Percentiles rank a stretch among this genome's conserved stretches.
Conservation (phyloP, 2,329 filamentous ascomycete species). For the Colletotrichum sojae region DNA sequence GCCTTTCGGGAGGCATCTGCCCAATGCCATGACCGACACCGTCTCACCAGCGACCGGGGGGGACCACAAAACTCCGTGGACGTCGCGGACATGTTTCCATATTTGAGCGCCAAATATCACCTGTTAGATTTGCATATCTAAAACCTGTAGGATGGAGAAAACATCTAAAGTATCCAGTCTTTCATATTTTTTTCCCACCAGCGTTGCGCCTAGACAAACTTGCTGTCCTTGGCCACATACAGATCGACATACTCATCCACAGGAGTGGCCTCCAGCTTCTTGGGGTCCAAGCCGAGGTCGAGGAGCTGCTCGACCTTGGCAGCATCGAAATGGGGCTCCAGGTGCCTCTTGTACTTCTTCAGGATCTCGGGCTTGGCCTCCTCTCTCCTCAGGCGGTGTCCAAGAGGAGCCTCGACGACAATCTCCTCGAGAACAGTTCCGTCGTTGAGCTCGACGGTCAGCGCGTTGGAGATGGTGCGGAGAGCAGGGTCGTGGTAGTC, state of each 20-base stretch:
- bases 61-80: neutral
- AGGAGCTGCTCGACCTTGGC: conserved; percentile 86
- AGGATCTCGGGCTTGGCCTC: conserved; percentile 99
- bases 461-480: conserved; percentile 96
- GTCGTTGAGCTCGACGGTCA: conserved; percentile 95
- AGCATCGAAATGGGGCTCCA: conserved; percentile 85
- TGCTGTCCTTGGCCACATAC: conserved; percentile 76
- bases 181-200: neutral
- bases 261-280: conserved; percentile 82
- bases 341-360: conserved; percentile 94
- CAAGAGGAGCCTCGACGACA: conserved; percentile 92
- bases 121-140: conserved; percentile 22
- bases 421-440: conserved; percentile 93
- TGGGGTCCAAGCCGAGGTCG: conserved; percentile 80
- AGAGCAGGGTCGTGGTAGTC: conserved; percentile 96
- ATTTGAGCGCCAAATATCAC: conserved; percentile 11
- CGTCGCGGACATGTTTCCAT: neutral
- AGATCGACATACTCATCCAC: conserved; percentile 96
- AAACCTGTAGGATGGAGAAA: conserved; percentile 8
- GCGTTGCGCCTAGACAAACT: conserved; percentile 61
- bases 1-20: conserved; percentile 1
- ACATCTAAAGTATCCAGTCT: conserved; percentile 32
- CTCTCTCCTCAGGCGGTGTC: conserved; percentile 90
- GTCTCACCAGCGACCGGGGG: neutral
- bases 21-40: neutral